Conservation (phyloP, 1,284 basidiomycete genomes). For the Marasmius fiardii region DNA sequence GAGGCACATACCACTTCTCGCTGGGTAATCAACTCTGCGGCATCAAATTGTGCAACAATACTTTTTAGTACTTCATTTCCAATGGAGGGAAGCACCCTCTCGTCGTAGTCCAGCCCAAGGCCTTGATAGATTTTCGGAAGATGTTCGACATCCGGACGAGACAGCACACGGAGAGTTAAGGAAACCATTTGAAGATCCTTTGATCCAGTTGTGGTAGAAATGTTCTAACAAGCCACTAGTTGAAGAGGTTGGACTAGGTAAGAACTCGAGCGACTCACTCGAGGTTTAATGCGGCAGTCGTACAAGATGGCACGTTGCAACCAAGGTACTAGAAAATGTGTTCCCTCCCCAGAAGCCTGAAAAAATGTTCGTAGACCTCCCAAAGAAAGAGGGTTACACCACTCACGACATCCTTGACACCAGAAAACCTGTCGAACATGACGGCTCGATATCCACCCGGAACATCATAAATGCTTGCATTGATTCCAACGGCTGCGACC, state of each 20-base stretch:
- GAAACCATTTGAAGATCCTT: slow-evolving; percentile 99
- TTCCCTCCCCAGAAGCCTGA: slow-evolving; percentile 90
- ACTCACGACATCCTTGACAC: slow-evolving; percentile 77
- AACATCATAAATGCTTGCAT: slow-evolving; percentile 90
- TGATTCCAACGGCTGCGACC: slow-evolving; percentile 61
- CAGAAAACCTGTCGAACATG: slow-evolving; percentile 97
- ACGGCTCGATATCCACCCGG: slow-evolving; percentile 93
- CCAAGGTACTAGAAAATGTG: slow-evolving; percentile 96
- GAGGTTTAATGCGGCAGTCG: slow-evolving; percentile 96
- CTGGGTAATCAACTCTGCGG: slow-evolving; percentile 93
- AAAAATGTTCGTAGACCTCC: background rate
- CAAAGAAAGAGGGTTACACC: background rate
- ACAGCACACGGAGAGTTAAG: slow-evolving; percentile 94
- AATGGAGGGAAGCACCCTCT: slow-evolving; percentile 90
- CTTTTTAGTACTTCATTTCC: slow-evolving; percentile 98
- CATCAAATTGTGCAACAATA: slow-evolving; percentile 98
- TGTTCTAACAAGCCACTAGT: slow-evolving; percentile 59
- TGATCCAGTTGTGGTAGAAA: slow-evolving; percentile 94
- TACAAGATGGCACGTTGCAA: slow-evolving; percentile 94
- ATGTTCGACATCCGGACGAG: slow-evolving; percentile 87
- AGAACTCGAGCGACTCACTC: slow-evolving; percentile 47
- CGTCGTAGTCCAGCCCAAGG: slow-evolving; percentile 95
- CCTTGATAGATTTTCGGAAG: slow-evolving; percentile 94
- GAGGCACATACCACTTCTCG: slow-evolving; percentile 68
- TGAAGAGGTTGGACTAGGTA: background rate